Evolutionary conservation across 2,329 filamentous ascomycete species (phyloP), one percentile per base, ranked within the genome.

Genomic region (Seiridium cupressi): DNA sequence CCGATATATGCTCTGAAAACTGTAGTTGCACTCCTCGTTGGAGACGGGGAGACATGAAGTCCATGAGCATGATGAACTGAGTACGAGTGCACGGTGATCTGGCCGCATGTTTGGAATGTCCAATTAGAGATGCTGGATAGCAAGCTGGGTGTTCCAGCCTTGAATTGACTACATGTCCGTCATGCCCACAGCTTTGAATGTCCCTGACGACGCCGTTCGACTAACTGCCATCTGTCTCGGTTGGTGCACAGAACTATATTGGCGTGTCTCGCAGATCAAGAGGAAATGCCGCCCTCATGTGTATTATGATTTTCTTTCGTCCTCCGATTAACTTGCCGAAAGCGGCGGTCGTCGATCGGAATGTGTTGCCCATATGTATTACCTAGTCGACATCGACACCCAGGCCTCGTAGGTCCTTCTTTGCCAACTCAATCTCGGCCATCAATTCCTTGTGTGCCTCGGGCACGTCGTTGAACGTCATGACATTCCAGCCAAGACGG

Each of bases 391-490:
- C 89, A 66, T 90, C 87, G 46, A 96, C 91, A 7, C 92, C 92
- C 74, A 89, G 85, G 61, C 81, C 81, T 72, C 85, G 85, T 74
- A 96, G 78, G 68, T 96, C 92, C 63, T 78, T 79, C 79, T 90
- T 89, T 64, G 92, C 92, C 75, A 88, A 68, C 64, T 92, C 84
- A 72, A 96, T 95, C 79, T 98, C 91, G 69, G 79, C 81, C 84
- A 95, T 92, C 69, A 99, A 81, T 78, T 97, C 93, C 73, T 89
- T 86, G 77, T 98, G 90, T 57, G 95, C 95, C 63, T 92, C 85
- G 58, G 94, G 93, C 54, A 96, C 92, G 77, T 98, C 93, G 81
- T 97, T 95, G 84, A 99, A 99, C 60, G 92, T 97, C 73, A 97
- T 83, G 69, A 99, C 91, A 65, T 95, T 95, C 81, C 88, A 90